Evolutionary conservation across 2,329 filamentous ascomycete genomes (phyloP).

Genomic region (Fusarium albidum): DNA sequence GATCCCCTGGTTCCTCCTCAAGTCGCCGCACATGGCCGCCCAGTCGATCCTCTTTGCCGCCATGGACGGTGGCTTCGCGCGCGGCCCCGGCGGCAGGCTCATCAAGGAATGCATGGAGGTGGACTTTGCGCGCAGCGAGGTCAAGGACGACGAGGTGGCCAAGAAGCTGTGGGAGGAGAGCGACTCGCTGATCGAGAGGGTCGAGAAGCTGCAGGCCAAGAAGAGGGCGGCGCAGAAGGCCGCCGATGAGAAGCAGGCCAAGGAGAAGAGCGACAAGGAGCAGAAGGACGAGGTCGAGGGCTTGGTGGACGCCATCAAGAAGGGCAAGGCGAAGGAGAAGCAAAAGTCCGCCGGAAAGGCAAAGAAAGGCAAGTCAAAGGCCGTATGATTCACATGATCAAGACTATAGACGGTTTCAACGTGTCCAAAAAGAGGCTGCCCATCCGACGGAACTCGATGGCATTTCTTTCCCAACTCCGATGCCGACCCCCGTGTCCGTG

Average conservation of each 20-base stretch:
- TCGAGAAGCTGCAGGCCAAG: conserved; percentile 71
- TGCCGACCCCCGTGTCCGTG: conserved; percentile 20
- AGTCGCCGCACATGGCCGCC: conserved; percentile 82
- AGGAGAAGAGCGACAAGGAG: conserved; percentile 48
- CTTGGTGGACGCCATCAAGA: conserved; percentile 55
- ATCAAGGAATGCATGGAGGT: conserved; percentile 90
- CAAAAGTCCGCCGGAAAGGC: conserved; percentile 28
- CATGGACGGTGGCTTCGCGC: conserved; percentile 79
- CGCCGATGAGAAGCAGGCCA: conserved; percentile 44
- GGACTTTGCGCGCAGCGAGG: conserved; percentile 74
- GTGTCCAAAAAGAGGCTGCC: neutral
- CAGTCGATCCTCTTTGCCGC: conserved; percentile 86
- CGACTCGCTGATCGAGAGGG: conserved; percentile 83
- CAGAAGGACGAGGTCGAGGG: conserved; percentile 44
- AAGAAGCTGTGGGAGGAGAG: conserved; percentile 92
- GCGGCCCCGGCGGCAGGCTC: conserved; percentile 71
- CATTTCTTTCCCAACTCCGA: conserved; percentile 15
- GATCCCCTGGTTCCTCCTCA: conserved; percentile 86
- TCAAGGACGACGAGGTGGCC: conserved; percentile 79
- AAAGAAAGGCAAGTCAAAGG: conserved; percentile 37
- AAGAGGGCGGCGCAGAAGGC: conserved; percentile 55
- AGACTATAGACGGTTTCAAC: conserved; percentile 29
- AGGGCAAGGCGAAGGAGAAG: conserved; percentile 47
- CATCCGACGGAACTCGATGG: conserved; percentile 14
- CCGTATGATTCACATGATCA: conserved; percentile 26